Evolutionary conservation across 2,329 filamentous ascomycete genomes (phyloP), one percentile per base, ranked within the genome.

Genomic region (Penicillium decumbens): DNA sequence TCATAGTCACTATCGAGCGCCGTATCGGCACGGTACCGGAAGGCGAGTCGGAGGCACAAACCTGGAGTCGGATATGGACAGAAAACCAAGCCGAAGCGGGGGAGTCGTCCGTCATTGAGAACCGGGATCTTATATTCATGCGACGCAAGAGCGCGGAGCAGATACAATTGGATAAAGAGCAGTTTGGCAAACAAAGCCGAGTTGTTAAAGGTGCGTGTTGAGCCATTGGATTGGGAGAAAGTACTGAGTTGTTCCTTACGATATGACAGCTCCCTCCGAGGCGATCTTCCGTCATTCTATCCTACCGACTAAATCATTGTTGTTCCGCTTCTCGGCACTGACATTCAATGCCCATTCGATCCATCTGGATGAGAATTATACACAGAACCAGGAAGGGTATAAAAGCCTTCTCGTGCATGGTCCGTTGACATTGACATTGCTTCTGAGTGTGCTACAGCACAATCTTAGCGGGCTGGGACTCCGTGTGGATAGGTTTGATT

Each of bases 311-410:
- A 76, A 80, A 2, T 75, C 80, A 4, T 80, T 96, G 4, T 82
- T 98, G 46, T 95, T 95, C 73, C 83, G 91, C 50, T 97, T 92
- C 75, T 93, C 87, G 18, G 90, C 90, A 0, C 80, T 98, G 29
- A 92, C 88, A 2, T 91, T 89, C 75, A 98, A 98, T 69, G 89
- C 89, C 1, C 93, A 98, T 70, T 77, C 80, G 13, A 96, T 98
- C 59, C 93, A 98, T 71, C 77, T 95, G 20, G 88, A 96, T 67
- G 79, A 78, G 1, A 65, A 77, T 38, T 95, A 89, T 70, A 84
- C 83, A 44, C 78, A 79, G 33, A 74, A 80, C 10, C 74, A 84
- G 10, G 93, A 97, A 68, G 87, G 87, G 9, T 84, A 95, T 66
- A 78, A 78, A 4, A 80, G 84, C 52, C 75, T 89, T 24, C 78